Evolutionary conservation across 2,329 filamentous ascomycete genomes (phyloP), one percentile per base, ranked within the genome.

Genomic region (Stagonosporopsis cucurbitacearum): DNA sequence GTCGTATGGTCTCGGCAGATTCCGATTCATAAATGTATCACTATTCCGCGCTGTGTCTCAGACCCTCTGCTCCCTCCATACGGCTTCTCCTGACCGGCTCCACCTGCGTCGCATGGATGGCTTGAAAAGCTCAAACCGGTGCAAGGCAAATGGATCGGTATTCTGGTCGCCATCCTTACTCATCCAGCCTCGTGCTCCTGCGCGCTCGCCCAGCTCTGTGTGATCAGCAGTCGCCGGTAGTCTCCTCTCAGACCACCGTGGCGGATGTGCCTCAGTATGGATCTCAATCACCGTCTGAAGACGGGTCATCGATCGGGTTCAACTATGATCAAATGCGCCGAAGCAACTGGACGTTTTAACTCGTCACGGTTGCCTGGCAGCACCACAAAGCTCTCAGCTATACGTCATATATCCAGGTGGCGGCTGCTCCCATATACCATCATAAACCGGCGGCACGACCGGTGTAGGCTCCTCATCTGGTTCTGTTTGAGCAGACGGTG

Each of bases 361-460:
- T 15, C 12, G 36, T 17, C 19, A 25, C 4, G 22, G 15, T 11
- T 11, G 6, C 13, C 40, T 23, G 46, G 39, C 26, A 50, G 20
- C 5, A 6, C 23, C 28, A 4, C 11, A 9, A 7, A 33, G 8
- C 26, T 6, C 13, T 52, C 37, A 40, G 22, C 28, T 46, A 7
- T 40, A 23, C 40, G 19, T 23, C 22, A 12, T 17, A n/a, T 52
- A 52, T 11, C 40, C 28, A 1, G 39, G 32, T 4, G 37, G 43
- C 17, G 47, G 53, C 13, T 33, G 43, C 19, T 56, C 47, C 53
- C 53, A 48, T 9, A 43, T n/a, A 6, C 53, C 53, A 32, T 56
- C 53, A 15, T 56, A 56, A 11, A 37, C 30, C 2, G 53, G 53
- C n/a, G 53, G 53, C 4, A 48, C 28, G 2, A 48, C 15, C 7